Base-by-base conservation (phyloP, 768 basidiomycete species). In the Rossbeevera mucosa region DNA sequence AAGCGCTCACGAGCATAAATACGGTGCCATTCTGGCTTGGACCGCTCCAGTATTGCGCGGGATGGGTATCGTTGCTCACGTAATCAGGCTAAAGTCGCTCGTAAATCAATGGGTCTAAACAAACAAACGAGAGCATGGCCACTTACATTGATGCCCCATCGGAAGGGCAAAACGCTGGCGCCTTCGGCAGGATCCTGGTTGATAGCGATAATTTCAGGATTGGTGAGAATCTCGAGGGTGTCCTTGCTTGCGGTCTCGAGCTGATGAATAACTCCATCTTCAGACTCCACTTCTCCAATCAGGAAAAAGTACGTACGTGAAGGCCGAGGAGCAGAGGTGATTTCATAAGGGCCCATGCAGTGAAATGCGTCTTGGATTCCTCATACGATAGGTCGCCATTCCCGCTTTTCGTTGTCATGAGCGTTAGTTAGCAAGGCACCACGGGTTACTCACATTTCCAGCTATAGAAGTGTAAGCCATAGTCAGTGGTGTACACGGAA, bases 1-100 rank as follows among this genome's bases (percentile, higher is more conserved):
- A 43, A 33, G 25, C 13, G 44, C 77, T 52, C 55, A 85, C 84
- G 24, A 86, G 72, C 85, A 86, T 86, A 59, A 86, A 72, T 0
- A 85, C 72, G 1, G 80, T 81, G 45, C 85, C 85, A 47, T 85
- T 81, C 63, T 83, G 71, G 50, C 78, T 80, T 57, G 78, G 72
- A 4, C 85, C 85, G 55, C 82, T 84, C 85, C 85, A 86, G 62
- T 80, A 86, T 54, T 83, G 79, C n/a, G 85, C 82, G 1, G 85
- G 85, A 59, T 80, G 76, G 0, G 76, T 76, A 28, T 57, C 65
- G 50, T 72, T 71, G 51, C 67, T 71, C 33, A 67, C 68, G 59
- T 64, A 74, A 56, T 72, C 61, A n/a, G 72, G 64, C 71, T 74
- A 22, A 7, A 4, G 8, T 21, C 24, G 14, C 40, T 7, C 48